Base-by-base conservation (phyloP, 129 eudicot species). In the Rutidosis leptorrhynchoides region DNA sequence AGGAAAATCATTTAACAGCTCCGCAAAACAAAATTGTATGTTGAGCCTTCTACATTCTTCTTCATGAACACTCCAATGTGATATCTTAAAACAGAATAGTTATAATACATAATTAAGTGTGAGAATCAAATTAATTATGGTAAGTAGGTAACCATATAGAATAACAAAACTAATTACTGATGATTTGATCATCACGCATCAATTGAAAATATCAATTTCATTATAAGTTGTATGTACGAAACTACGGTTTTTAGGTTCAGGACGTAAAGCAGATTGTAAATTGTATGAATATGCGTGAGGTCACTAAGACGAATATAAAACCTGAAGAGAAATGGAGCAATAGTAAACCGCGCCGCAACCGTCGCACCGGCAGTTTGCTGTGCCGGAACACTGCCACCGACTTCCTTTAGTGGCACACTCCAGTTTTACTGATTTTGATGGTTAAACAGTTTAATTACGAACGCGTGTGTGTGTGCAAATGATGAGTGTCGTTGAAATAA, bases 311-410 rank as follows among this genome's bases (percentile, higher is more conserved):
- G 53, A 14, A 22, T 35, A 21, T 6, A 32, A 52, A 3, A 87
- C 95, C 93, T 87, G 93, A 78, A 87, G 95, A 74, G 86, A 71
- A 61, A 81, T 62, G 63, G 96, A 87, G 78, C 97, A 90, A 64
- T 90, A 83, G 16, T 82, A 75, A 23, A 90, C 95, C 62, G 80
- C 90, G 3, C 69, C 83, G 70, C 97, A 91, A 30, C 93, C 79
- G 30, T 63, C 78, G 62, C 98, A 88, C 23, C 83, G 88, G 68
- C 88, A 80, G 17, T 74, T 72, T 14, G 96, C 69, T 7, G 85
- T 62, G 35, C 88, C 96, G 58, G 71, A 27, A 32, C 74, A 54
- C 78, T 84, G 87, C 51, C 79, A 95, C 20, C 65, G 74, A 46
- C 86, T 77, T 56, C 90, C 90, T 53, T 70, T 81, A 6, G 79